Conservation (phyloP, 2,329 filamentous ascomycete species). For the Microsporum ferrugineum region DNA sequence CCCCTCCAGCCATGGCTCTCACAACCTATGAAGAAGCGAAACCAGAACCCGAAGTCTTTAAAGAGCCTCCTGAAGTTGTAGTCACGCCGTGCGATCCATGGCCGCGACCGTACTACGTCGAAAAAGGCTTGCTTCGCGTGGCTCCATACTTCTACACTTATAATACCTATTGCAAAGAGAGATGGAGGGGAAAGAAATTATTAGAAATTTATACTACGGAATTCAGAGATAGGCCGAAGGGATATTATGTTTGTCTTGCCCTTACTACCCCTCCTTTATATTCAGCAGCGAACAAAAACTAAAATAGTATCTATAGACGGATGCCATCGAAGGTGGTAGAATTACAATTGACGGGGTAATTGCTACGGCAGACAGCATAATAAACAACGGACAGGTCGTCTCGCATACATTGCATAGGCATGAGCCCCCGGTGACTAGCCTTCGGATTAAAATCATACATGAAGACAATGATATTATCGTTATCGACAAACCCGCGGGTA, state of each 20-base stretch:
- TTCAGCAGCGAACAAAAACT: neutral
- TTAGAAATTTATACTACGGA: constrained; percentile 84
- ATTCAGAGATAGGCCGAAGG: constrained; percentile 73
- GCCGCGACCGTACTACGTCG: constrained; percentile 66
- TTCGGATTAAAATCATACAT: constrained; percentile 70
- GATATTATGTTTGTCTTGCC: constrained; percentile 60
- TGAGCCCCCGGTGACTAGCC: constrained; percentile 79
- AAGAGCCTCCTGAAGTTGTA: constrained; percentile 21
- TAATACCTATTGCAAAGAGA: constrained; percentile 86
- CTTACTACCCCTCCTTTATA: neutral
- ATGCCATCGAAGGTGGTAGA: constrained; percentile 66
- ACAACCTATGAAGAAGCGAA: constrained; percentile 20
- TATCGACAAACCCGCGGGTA: constrained; percentile 90
- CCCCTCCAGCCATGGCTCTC: constrained; percentile 29
- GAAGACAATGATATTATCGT: constrained; percentile 91
- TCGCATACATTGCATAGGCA: constrained; percentile 91
- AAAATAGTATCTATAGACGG: constrained; percentile 36
- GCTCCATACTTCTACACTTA: constrained; percentile 86
- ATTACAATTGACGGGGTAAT: constrained; percentile 74
- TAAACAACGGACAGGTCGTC: constrained; percentile 83
- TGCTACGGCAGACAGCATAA: constrained; percentile 51
- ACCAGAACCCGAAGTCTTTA: constrained; percentile 16
- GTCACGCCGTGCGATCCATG: constrained; percentile 37
- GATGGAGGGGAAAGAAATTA: constrained; percentile 73
- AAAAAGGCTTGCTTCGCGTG: constrained; percentile 72